These are phyloP conservation scores for Naegleria fowleri DNA, from an alignment of 208 protist species.

Conservation along the genomic window DNA sequence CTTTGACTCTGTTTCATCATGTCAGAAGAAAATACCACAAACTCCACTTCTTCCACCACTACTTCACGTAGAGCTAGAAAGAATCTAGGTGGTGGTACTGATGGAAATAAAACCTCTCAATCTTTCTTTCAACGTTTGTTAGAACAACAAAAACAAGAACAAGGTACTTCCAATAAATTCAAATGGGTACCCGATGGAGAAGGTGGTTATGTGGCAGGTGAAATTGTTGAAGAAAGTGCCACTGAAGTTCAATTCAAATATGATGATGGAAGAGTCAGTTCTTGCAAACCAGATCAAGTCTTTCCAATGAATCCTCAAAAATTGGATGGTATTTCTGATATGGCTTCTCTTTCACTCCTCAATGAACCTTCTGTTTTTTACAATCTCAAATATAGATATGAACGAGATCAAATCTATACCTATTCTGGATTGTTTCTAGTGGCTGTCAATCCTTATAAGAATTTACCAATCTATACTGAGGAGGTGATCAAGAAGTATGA, in stretches of 20 bases:
- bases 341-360: neutral
- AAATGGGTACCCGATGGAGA: conserved; percentile 5
- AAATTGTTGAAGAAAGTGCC: neutral
- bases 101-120: no score
- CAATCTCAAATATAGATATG: conserved; percentile 19
- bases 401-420: conserved; percentile 3
- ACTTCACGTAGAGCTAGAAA: neutral
- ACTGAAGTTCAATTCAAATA: neutral
- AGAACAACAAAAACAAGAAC: neutral
- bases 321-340: conserved; percentile 1
- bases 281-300: neutral
- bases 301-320: neutral
- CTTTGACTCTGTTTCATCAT: no score
- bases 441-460: conserved; percentile 43
- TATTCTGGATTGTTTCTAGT: conserved; percentile 37
- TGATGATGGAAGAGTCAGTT: neutral
- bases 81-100: neutral
- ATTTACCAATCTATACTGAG: conserved; percentile 41
- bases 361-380: conserved; percentile 24
- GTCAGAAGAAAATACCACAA: no score
- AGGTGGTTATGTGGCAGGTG: conserved; percentile 12
- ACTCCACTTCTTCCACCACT: neutral
- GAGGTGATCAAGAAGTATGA: conserved; percentile 37
- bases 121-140: conserved; percentile 3
- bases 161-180: neutral